These are phyloP conservation scores for Populus hybrid DNA, from an alignment of 441 rosid species.

Conservation along the genomic window DNA sequence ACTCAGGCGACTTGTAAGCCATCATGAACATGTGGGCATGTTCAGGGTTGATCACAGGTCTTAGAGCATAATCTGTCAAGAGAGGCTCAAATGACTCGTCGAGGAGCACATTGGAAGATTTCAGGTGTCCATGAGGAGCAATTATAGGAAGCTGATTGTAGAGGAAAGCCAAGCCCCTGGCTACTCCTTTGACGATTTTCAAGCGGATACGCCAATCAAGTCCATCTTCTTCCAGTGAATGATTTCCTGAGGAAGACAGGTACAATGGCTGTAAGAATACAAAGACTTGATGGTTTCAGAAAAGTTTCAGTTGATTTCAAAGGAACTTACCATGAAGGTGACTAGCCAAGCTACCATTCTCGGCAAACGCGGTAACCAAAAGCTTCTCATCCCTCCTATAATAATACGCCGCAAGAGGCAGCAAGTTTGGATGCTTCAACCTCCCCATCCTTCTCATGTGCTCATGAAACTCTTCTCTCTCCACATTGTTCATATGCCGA, in stretches of 20 bases:
- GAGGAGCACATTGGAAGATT: conserved; percentile 87
- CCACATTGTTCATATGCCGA: conserved; percentile 72
- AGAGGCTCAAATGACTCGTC: conserved; percentile 55
- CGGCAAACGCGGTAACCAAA: conserved; percentile 57
- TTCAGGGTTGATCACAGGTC: conserved; percentile 71
- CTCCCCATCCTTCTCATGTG: conserved; percentile 79
- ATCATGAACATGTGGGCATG: conserved; percentile 61
- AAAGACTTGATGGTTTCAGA: background rate
- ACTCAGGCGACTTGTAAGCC: conserved; percentile 85
- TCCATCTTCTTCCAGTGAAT: conserved; percentile 41
- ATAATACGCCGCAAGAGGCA: conserved; percentile 69
- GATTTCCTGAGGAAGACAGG: conserved; percentile 50
- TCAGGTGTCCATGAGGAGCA: conserved; percentile 85
- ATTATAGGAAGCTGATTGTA: conserved; percentile 61
- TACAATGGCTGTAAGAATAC: background rate
- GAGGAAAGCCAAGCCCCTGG: conserved; percentile 66
- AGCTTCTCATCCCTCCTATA: conserved; percentile 93
- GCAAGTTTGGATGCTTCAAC: conserved; percentile 65
- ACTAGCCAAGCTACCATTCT: conserved; percentile 73
- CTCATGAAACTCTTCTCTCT: conserved; percentile 76
- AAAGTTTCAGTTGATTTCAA: background rate
- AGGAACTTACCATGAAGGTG: conserved; percentile 64
- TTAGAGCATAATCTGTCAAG: conserved; percentile 64
- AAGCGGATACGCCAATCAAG: conserved; percentile 70
- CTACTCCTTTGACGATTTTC: conserved; percentile 72